Conservation (phyloP, 2,329 filamentous ascomycete genomes). For the Rhynchosporium secalis region DNA sequence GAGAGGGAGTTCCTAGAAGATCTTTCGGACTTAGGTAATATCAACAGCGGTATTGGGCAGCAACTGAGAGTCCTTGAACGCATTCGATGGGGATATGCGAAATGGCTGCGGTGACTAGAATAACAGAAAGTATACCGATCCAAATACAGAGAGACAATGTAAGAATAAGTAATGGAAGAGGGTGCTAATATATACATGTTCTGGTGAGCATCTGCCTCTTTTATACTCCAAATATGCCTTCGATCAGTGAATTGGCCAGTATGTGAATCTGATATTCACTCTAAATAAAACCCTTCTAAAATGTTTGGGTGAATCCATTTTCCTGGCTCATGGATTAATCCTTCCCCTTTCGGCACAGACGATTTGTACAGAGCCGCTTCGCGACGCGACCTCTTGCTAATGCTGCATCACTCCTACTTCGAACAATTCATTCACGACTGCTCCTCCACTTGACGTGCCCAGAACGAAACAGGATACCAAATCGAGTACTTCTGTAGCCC, state of each 20-base stretch:
- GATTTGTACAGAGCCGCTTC: conserved; percentile 20
- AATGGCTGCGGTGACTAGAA: conserved; percentile 56
- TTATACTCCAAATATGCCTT: too few species aligned
- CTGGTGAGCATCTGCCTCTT: too few species aligned
- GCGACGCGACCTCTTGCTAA: conserved; percentile 5
- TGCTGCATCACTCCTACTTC: conserved; percentile 11
- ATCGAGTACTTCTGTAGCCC: background rate
- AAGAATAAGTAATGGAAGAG: background rate
- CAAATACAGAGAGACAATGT: conserved; percentile 16
- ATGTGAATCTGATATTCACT: background rate
- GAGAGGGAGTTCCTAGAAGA: conserved; percentile 88
- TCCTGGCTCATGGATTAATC: conserved; percentile 8
- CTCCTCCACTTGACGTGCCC: background rate
- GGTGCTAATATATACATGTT: too few species aligned
- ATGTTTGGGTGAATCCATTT: conserved; percentile 2
- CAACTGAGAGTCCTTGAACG: conserved; percentile 79
- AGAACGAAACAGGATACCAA: background rate
- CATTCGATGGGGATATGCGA: conserved; percentile 86
- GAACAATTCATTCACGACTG: background rate
- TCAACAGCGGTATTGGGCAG: conserved; percentile 70
- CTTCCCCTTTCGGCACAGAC: conserved; percentile 23
- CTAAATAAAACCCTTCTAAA: background rate
- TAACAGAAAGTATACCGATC: conserved; percentile 5
- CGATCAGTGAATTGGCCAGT: background rate
- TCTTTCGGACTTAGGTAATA: conserved; percentile 79